Percentiles rank a stretch among this genome's conserved stretches.
These are phyloP conservation scores for Dalbergia oliveri DNA, from an alignment of 306 rosid genomes.

Conservation along the genomic window DNA sequence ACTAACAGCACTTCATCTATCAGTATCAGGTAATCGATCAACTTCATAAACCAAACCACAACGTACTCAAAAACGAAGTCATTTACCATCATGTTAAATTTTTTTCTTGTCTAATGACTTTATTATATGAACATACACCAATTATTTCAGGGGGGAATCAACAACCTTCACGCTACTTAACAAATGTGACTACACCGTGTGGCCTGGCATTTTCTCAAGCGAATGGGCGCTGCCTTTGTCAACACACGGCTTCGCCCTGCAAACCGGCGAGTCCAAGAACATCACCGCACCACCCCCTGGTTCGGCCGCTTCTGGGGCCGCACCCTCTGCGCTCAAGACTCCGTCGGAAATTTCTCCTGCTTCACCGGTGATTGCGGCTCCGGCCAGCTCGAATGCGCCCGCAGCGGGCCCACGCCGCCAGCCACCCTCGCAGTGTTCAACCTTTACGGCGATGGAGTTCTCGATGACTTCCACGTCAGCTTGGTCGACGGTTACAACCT, in stretches of 20 bases:
- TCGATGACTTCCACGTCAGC: conserved; percentile 88
- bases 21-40: conserved; percentile 45
- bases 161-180: conserved; percentile 75
- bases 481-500: conserved; percentile 89
- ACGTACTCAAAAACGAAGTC: not conserved
- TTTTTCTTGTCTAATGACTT: too few species aligned
- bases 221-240: conserved; percentile 73
- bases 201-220: conserved; percentile 91
- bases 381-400: conserved; percentile 74
- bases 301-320: conserved; percentile 96
- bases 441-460: conserved; percentile 69
- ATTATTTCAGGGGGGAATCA: conserved; percentile 61
- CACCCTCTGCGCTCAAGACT: conserved; percentile 37
- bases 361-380: conserved; percentile 85
- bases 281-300: conserved; percentile 77
- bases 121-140: not conserved
- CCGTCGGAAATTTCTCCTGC: conserved; percentile 59
- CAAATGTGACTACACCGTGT: conserved; percentile 85
- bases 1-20: conserved; percentile 45
- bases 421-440: conserved; percentile 86
- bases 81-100: not conserved
- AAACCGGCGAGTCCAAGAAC: conserved; percentile 64
- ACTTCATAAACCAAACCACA: not conserved
- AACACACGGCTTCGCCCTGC: conserved; percentile 79
- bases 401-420: conserved; percentile 81